phyloP scores from a whole-genome alignment of 192 early-diverging fungal species.

The Backusella luteola region DNA sequence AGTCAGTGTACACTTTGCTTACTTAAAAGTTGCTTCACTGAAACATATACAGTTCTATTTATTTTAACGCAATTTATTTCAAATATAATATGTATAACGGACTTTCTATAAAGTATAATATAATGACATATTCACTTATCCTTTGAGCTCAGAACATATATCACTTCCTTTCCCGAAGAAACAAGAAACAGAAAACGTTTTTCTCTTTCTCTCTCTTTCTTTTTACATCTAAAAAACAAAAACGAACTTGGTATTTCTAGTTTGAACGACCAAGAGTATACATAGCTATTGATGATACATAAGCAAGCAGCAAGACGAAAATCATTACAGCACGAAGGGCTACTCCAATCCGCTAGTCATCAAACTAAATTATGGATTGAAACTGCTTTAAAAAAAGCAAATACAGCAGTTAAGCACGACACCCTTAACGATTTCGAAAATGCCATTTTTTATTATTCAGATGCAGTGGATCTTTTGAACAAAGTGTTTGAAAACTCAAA shows the following conservation, averaged over 20 bases:
- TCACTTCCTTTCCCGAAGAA: background rate
- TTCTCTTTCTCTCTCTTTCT: background rate
- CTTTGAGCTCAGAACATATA: background rate
- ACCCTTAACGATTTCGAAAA: background rate
- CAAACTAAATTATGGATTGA: background rate
- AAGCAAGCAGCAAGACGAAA: background rate
- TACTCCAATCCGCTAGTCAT: background rate
- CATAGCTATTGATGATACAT: background rate
- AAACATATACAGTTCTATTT: background rate
- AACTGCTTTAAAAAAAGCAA: background rate
- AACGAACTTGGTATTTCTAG: background rate
- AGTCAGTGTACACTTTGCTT: background rate
- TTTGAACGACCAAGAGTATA: background rate
- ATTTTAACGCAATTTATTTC: background rate
- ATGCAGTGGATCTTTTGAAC: background rate
- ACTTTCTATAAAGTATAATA: background rate
- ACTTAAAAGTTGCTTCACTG: background rate
- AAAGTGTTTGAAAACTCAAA: constrained; percentile 8
- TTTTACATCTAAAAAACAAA: background rate
- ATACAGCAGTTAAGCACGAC: background rate
- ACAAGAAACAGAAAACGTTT: background rate
- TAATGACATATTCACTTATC: background rate
- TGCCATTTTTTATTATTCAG: background rate
- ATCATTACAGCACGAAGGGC: background rate
- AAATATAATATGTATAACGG: background rate